Conservation (phyloP, 371 early-diverging fungal species). For the Mucor mucedo region DNA sequence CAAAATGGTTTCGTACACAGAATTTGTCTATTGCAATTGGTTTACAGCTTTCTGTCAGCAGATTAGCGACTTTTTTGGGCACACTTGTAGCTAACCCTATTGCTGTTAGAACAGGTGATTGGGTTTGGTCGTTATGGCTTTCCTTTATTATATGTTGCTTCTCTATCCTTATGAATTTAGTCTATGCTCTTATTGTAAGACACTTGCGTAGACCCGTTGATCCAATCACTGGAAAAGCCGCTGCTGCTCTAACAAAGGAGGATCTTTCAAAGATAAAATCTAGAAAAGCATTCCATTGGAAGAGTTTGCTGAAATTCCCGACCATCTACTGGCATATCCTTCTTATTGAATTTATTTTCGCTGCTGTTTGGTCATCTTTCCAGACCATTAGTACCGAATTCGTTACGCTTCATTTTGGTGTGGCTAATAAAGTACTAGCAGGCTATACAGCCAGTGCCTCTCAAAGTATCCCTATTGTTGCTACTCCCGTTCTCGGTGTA, state of each 20-base stretch:
- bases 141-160: constrained; percentile 43
- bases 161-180: constrained; percentile 64
- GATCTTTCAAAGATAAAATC: constrained; percentile 24
- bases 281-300: constrained; percentile 34
- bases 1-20: constrained; percentile 74
- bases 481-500: constrained; percentile 68
- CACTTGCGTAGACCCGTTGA: constrained; percentile 15
- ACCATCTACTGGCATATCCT: constrained; percentile 46
- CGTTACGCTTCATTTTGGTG: constrained; percentile 41
- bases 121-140: constrained; percentile 49
- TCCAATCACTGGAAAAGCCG: neutral
- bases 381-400: constrained; percentile 50
- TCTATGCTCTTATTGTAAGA: constrained; percentile 45
- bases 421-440: constrained; percentile 33
- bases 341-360: constrained; percentile 45
- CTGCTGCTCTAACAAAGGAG: constrained; percentile 12
- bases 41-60: constrained; percentile 67
- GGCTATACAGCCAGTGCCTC: constrained; percentile 61
- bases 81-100: constrained; percentile 42
- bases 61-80: constrained; percentile 54
- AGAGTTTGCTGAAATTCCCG: constrained; percentile 41
- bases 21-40: constrained; percentile 66
- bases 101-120: constrained; percentile 37
- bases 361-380: constrained; percentile 56
- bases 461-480: constrained; percentile 68